Base-by-base conservation (phyloP, 2,329 filamentous ascomycete species). In the Penicillium sp. region DNA sequence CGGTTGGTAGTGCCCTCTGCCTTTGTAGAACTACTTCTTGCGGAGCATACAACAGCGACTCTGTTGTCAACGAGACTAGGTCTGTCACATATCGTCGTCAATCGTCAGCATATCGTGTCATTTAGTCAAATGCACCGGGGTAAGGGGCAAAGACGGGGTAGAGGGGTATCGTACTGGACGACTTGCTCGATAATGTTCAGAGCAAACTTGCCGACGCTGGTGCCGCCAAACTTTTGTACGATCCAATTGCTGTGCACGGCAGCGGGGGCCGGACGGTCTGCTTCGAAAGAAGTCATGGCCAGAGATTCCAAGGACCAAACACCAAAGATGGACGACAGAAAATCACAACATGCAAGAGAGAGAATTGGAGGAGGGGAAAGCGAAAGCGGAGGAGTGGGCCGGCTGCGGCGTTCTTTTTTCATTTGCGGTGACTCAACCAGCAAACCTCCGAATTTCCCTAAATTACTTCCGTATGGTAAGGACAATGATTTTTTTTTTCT, bases 221-320 rank as follows among this genome's bases (percentile, higher is more conserved):
- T 99, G 53, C 94, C 94, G 62, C 93, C 93, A 76, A 96, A 96
- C 78, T 97, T 97, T 76, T 96, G 92, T 52, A 97, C 90, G 33
- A 96, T 83, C 93, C 92, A 96, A 64, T 81, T 79, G 62, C 72
- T 70, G 52, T 67, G 62, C 50, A 11, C 60, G 60, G 61, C 63
- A 60, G 53, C 50, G 14, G 43, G 47, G 47, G 53, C 52, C 60
- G 52, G 55, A 19, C 40, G 18, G 37, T 60, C 57, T 55, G 56
- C 24, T 40, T 62, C 50, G 19, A 59, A 50, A 31, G 60, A 65
- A 46, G 60, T 55, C 63, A 65, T 65, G 50, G 54, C 54, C 36
- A 54, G 31, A 40, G 37, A 22, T 36, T 58, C 54, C 52, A 60
- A 56, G 24, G 24, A 49, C 39, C 36, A 40, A n/a, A 46, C 9